These are phyloP conservation scores for Macrolepiota albuminosa DNA, from an alignment of 768 basidiomycete species.

Conservation along the genomic window DNA sequence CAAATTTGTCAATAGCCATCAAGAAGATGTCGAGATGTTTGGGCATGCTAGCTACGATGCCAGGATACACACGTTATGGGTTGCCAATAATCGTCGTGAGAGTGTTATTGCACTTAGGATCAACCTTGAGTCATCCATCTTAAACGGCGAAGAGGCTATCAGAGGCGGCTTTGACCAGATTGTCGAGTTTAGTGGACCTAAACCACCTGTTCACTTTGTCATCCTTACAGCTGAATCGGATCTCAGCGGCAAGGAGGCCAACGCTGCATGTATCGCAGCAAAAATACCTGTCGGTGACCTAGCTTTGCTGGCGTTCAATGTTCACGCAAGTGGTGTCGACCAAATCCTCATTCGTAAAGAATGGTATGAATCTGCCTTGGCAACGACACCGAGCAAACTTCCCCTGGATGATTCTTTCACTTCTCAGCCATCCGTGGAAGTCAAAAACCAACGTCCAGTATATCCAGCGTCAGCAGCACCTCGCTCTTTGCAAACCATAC, in stretches of 20 bases:
- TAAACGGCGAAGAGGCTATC: conserved; percentile 56
- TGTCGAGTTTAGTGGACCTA: conserved; percentile 78
- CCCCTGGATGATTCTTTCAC: conserved; percentile 41
- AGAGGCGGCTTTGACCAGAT: conserved; percentile 75
- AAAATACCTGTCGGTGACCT: conserved; percentile 73
- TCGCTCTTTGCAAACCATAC: conserved; percentile 19
- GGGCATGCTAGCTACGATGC: conserved; percentile 84
- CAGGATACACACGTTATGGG: conserved; percentile 81
- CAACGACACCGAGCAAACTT: conserved; percentile 54
- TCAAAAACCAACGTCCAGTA: conserved; percentile 22
- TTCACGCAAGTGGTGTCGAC: conserved; percentile 87
- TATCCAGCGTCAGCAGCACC: conserved; percentile 17
- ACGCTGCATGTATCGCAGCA: conserved; percentile 79
- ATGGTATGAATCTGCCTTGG: conserved; percentile 73
- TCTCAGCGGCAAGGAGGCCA: conserved; percentile 76
- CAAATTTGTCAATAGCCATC: conserved; percentile 66
- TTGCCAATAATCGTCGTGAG: conserved; percentile 80
- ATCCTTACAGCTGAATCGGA: conserved; percentile 83
- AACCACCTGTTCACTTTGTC: conserved; percentile 85
- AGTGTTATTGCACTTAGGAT: conserved; percentile 81
- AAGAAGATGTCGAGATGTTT: conserved; percentile 83
- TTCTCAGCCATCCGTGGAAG: conserved; percentile 16
- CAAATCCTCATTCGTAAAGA: conserved; percentile 84
- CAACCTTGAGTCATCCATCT: conserved; percentile 56
- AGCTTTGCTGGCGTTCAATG: conserved; percentile 81